Percentiles rank a stretch among this genome's conserved stretches.
Conservation (phyloP, 1,284 basidiomycete genomes). For the Sanghuangporus baumii region DNA sequence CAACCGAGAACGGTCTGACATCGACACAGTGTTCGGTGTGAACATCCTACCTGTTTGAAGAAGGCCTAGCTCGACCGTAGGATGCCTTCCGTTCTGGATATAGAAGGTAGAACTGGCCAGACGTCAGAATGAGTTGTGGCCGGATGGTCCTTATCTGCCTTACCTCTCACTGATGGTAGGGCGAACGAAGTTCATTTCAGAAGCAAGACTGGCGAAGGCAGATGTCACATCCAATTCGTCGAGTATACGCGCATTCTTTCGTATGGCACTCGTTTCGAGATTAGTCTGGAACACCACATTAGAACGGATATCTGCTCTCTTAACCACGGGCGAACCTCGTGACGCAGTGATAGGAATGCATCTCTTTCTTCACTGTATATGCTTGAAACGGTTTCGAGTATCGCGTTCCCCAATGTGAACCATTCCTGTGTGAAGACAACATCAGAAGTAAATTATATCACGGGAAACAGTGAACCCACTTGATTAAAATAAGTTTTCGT, state of each 20-base stretch:
- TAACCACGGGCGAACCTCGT: constrained; percentile 43
- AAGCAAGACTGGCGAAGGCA: constrained; percentile 79
- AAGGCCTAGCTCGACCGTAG: constrained; percentile 88
- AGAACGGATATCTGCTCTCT: constrained; percentile 1
- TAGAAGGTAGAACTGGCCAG: constrained; percentile 52
- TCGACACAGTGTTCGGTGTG: constrained; percentile 73
- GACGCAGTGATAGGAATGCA: constrained; percentile 63
- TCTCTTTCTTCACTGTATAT: constrained; percentile 60
- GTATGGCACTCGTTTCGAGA: constrained; percentile 47
- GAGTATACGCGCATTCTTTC: constrained; percentile 73
- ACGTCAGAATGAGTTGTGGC: constrained; percentile 9
- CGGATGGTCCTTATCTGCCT: constrained; percentile 23
- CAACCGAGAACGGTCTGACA: constrained; percentile 57
- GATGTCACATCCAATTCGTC: constrained; percentile 88
- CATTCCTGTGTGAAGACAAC: constrained; percentile 48
- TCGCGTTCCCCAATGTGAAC: constrained; percentile 64
- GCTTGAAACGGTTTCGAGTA: constrained; percentile 50
- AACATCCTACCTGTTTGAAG: constrained; percentile 71
- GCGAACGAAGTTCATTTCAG: constrained; percentile 72
- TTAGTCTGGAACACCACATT: constrained; percentile 48
- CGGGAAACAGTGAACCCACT: constrained; percentile 34
- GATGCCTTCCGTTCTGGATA: constrained; percentile 82
- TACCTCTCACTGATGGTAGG: constrained; percentile 72
- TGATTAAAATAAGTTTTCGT: constrained; percentile 69
- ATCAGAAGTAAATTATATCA: background rate